Base-by-base conservation (phyloP, 257 asterid species). In the Plantago elongata region DNA sequence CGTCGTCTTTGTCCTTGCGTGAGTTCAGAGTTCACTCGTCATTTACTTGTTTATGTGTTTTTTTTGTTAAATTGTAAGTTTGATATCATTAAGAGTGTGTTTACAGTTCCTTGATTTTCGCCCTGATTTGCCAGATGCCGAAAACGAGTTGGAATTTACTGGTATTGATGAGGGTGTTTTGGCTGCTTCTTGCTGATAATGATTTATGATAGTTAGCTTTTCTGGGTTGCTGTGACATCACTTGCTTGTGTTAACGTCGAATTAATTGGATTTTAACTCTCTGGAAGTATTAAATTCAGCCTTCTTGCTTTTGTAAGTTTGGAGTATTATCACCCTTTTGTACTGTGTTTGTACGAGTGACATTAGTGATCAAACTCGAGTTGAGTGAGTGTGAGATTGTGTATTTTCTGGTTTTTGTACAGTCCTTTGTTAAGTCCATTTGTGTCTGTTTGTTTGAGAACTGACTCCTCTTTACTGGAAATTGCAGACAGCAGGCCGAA, bases 1-100 rank as follows among this genome's bases (percentile, higher is more conserved):
- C 94, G 45, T 87, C 97, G 14, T 69, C 95, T 14, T 65, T 90
- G 78, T 90, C 97, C 55, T 78, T 83, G 37, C 82, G 97, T 90
- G 77, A 82, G 95, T 71, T 71, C 42, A 9, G 50, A 27, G 8
- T 54, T 11, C 9, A 12, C 11, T 54, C 49, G 40, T 22, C 27
- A 22, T 22, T 22, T 22, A 22, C 27, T 22, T 2, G 2, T 22
- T 22, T 22, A 22, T 22, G 27, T 22, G 27, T 22, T 22, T 22
- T 22, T 22, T 22, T 22, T 22, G 27, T 22, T 22, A 22, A 22
- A 22, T 22, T 22, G 27, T 22, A 1, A 22, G 27, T n/a, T 38
- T 34, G 13, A 13, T n/a, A 11, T 58, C 27, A 22, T 22, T 22
- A 22, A 22, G 27, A 22, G 27, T 22, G 27, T 22, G 27, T 22